Evolutionary conservation across 2,329 filamentous ascomycete species (phyloP).

Genomic region (Cryphonectria japonica): DNA sequence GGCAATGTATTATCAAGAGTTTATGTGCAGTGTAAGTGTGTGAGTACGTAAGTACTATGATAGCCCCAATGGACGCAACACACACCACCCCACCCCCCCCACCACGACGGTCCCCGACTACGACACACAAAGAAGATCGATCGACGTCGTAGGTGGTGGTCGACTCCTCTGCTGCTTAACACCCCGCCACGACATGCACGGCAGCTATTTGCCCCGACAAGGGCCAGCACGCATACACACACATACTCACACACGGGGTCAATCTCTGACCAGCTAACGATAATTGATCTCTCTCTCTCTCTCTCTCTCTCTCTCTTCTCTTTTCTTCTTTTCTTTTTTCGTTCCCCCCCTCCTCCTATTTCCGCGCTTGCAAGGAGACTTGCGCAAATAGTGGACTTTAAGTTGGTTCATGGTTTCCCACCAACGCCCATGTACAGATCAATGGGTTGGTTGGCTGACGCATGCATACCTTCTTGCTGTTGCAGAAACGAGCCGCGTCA

Average conservation of each 20-base stretch:
- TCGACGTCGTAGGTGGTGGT: not conserved
- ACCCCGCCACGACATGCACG: not conserved
- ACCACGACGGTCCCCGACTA: not conserved
- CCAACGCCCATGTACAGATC: slow-evolving; percentile 1
- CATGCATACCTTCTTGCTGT: not conserved
- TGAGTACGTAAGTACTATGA: too few relatives aligned
- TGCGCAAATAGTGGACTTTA: not conserved
- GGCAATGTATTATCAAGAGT: not conserved
- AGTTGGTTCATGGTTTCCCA: not conserved
- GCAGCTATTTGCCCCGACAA: not conserved
- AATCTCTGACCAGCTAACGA: not conserved
- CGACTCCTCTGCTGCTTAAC: not conserved
- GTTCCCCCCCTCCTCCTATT: not conserved
- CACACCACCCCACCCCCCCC: not conserved
- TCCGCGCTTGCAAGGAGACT: slow-evolving; percentile 2
- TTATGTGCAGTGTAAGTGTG: too few relatives aligned
- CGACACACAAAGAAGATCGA: not conserved
- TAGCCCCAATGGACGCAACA: not conserved
- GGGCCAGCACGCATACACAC: not conserved
- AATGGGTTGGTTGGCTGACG: not conserved
- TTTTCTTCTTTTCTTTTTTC: too few relatives aligned
- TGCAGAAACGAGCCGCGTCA: slow-evolving; percentile 14
- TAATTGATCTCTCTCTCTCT: not conserved
- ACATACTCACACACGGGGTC: not conserved
- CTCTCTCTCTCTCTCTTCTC: too few relatives aligned